Conservation (phyloP, 1,284 basidiomycete species). For the Leccinum pallidistipes region DNA sequence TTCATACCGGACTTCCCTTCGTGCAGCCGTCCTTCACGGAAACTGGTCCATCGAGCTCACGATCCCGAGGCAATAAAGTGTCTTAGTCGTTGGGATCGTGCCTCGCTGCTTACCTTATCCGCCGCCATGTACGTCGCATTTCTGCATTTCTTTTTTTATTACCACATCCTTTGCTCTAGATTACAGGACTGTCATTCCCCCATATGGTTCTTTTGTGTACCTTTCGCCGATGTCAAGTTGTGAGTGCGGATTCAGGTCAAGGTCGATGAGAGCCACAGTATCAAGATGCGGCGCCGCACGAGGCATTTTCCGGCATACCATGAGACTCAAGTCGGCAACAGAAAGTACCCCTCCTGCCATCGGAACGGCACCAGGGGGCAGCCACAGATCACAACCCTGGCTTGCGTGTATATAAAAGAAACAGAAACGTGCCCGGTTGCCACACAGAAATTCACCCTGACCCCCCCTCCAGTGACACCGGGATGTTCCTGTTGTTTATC, state of each 20-base stretch:
- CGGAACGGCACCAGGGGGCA: background rate
- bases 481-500: background rate
- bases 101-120: background rate
- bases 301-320: background rate
- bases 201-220: background rate
- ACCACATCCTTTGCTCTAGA: background rate
- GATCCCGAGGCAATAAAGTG: background rate
- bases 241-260: background rate
- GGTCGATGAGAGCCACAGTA: background rate
- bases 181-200: background rate
- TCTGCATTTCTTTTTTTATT: background rate
- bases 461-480: background rate
- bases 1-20: background rate
- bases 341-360: background rate
- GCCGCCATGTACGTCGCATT: background rate
- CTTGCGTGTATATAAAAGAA: constrained; percentile 14
- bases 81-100: background rate
- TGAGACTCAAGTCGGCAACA: background rate
- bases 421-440: background rate
- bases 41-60: background rate
- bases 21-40: background rate
- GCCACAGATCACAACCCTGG: background rate
- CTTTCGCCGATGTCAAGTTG: background rate
- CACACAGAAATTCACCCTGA: background rate
- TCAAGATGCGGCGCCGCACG: background rate